These are phyloP conservation scores for Aspergillus eucalypticola DNA, from an alignment of 2,329 filamentous ascomycete genomes.

Conservation along the genomic window DNA sequence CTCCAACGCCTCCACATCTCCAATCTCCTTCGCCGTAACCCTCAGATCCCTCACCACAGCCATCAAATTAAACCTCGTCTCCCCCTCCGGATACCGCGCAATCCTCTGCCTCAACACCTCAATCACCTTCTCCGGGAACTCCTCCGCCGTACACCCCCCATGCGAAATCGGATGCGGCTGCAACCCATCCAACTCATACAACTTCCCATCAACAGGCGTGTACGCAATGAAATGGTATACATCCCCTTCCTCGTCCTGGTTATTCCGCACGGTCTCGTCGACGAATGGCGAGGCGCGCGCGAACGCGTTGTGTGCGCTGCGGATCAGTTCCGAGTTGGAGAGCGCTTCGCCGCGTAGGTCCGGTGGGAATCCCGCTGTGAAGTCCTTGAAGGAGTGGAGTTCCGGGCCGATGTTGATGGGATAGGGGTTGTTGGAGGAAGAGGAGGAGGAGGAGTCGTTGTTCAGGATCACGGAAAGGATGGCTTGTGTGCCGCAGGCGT, in stretches of 20 bases:
- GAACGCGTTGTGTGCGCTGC: conserved; percentile 86
- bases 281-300: conserved; percentile 85
- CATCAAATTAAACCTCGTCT: conserved; percentile 95
- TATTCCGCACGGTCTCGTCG: conserved; percentile 78
- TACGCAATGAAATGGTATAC: conserved; percentile 99
- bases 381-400: conserved; percentile 79
- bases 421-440: conserved; percentile 15
- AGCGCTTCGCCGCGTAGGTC: conserved; percentile 72
- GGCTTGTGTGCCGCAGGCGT: conserved; percentile 95
- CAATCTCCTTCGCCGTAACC: conserved; percentile 73
- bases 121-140: conserved; percentile 79
- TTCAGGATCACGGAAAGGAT: conserved; percentile 90
- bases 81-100: conserved; percentile 76
- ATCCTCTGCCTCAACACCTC: conserved; percentile 84
- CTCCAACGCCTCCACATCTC: conserved; percentile 75
- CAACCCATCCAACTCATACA: conserved; percentile 95
- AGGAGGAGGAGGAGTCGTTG: conserved; percentile 53
- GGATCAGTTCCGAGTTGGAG: conserved; percentile 69
- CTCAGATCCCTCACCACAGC: conserved; percentile 87
- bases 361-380: conserved; percentile 78
- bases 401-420: conserved; percentile 69
- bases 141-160: conserved; percentile 67
- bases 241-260: conserved; percentile 79
- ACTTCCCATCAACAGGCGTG: conserved; percentile 71
- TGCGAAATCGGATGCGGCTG: conserved; percentile 92